Conservation (phyloP, 192 early-diverging fungal genomes). For the Umbelopsis vinacea region DNA sequence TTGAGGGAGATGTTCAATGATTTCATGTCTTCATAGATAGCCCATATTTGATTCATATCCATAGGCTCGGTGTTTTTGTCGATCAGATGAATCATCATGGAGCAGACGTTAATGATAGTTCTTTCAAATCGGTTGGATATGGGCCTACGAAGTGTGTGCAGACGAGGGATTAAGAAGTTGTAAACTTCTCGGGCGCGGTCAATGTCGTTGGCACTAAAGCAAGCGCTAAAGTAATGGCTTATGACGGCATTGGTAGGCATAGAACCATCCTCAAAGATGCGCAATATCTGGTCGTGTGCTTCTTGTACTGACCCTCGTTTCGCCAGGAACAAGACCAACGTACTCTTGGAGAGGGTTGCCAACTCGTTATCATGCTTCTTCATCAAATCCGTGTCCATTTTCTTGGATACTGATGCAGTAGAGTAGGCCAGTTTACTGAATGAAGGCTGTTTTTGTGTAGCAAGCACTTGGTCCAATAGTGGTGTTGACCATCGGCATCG, state of each 20-base stretch:
- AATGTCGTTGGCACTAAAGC: background rate
- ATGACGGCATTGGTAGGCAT: background rate
- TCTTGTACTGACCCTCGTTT: constrained; percentile 3
- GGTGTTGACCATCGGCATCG: background rate
- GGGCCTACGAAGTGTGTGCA: background rate
- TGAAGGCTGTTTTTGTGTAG: no score
- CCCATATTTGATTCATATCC: constrained; percentile 3
- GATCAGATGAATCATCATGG: background rate
- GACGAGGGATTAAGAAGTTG: background rate
- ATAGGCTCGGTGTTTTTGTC: background rate
- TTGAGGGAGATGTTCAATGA: background rate
- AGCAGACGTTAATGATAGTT: background rate
- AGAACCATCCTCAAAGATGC: background rate
- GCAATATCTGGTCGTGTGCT: background rate
- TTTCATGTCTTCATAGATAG: background rate
- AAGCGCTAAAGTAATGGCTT: background rate
- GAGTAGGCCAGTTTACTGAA: no score
- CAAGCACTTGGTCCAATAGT: no score
- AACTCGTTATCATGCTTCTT: no score
- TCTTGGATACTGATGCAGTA: no score
- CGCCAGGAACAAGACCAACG: background rate
- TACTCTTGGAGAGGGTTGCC: background rate
- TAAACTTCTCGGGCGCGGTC: background rate
- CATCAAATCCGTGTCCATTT: no score
- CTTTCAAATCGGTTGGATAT: background rate